Percentiles rank a stretch among this genome's conserved stretches.
Evolutionary conservation across 305 asterid species (phyloP).

Genomic region (Petunia hybrid): DNA sequence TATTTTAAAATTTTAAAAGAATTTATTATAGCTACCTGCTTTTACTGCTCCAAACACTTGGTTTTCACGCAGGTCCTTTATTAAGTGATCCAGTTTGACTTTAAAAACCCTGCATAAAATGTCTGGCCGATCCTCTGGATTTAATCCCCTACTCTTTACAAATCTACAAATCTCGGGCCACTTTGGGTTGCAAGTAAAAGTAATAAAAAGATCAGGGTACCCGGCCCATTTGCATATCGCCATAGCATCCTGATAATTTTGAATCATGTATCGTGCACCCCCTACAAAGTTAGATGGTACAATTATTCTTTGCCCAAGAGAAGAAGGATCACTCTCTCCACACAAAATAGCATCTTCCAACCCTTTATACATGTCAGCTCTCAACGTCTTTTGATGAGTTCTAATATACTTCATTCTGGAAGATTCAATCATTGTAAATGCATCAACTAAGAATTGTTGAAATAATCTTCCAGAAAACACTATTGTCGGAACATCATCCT

Average conservation of each 20-base stretch:
- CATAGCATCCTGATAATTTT: too few species aligned
- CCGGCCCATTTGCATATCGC: neutral
- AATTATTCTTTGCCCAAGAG: neutral
- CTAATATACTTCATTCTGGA: too few species aligned
- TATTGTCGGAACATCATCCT: neutral
- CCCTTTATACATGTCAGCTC: neutral
- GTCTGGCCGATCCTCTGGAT: constrained; percentile 5
- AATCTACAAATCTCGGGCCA: neutral
- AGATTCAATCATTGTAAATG: too few species aligned
- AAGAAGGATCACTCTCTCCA: neutral
- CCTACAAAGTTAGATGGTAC: neutral
- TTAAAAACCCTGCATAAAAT: neutral
- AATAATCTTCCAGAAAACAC: neutral
- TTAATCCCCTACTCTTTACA: neutral
- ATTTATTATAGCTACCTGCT: neutral
- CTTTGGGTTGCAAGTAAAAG: constrained; percentile 23
- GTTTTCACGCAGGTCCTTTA: neutral
- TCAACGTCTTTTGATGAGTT: neutral
- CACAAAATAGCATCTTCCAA: neutral
- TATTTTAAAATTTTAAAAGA: too few species aligned
- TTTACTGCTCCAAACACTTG: neutral
- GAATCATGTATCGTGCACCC: too few species aligned
- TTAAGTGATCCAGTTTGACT: neutral
- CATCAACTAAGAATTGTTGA: neutral
- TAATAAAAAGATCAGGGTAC: constrained; percentile 21